Evolutionary conservation across 1,139 yeast species (phyloP), one percentile per base, ranked within the genome.

Genomic region (Blastobotrys ciferrii): DNA sequence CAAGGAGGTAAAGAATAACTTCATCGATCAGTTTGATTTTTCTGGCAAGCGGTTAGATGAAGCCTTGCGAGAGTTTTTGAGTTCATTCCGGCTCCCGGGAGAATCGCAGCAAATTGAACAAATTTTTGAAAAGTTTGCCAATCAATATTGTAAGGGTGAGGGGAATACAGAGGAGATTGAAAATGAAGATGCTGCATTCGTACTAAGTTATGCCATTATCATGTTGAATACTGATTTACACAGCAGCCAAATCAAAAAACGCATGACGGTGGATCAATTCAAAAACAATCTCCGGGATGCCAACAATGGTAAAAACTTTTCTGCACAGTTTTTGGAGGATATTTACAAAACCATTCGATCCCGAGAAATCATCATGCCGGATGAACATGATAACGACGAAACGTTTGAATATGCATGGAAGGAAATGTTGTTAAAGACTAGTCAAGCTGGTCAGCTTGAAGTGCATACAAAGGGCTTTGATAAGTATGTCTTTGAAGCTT

Each of bases 381-480:
- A 92, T 60, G 99, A 94, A 63, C 98, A 91, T 60, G 89, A 88
- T 36, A 74, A 74, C 14, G 84, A 82, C 30, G 89, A 86, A 61
- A 85, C 96, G 82, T 92, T 91, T 68, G 98, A 91, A 63, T 92
- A 87, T 62, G 82, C 85, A 14, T 94, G 99, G 99, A 85, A 86
- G 59, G 86, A 87, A 54, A 70, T 88, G 56, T 79, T 91, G 47
- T 78, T 88, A 1, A 63, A 58, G 53, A 61, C 58, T 7, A 58
- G 57, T 30, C 58, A 58, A 28, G 66, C 69, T 3, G 70, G 69
- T 4, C 48, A 53, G 7, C 50, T 60, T 43, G 37, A 37, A 38
- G 52, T 57, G 55, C 58, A 58, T 2, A 60, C 73, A 18, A 62
- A 61, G 9, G 72, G 72, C 35, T 87, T 84, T 62, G 96, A 92